Evolutionary conservation across 805 yeast species (phyloP).

Genomic region (Schwanniomyces vanrijiae): DNA sequence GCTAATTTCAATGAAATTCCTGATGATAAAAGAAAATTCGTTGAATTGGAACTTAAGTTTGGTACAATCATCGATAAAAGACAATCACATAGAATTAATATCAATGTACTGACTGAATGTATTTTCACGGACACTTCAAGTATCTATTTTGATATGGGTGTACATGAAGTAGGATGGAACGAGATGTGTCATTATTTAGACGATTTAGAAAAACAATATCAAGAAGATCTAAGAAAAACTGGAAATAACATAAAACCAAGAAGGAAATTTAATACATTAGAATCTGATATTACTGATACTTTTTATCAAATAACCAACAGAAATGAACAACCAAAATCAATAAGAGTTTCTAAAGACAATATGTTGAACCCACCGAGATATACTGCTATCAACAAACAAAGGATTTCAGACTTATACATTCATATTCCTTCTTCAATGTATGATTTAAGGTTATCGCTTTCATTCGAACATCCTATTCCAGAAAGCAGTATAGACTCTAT

Average conservation of each 20-base stretch:
- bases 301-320: constrained; percentile 62
- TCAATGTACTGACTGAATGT: constrained; percentile 71
- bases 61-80: constrained; percentile 69
- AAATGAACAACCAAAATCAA: constrained; percentile 61
- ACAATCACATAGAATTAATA: constrained; percentile 58
- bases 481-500: constrained; percentile 54
- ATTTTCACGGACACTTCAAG: constrained; percentile 55
- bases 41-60: constrained; percentile 74
- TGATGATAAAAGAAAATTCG: constrained; percentile 48
- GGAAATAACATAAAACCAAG: constrained; percentile 27
- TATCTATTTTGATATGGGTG: constrained; percentile 62
- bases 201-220: constrained; percentile 52
- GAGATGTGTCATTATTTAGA: constrained; percentile 55
- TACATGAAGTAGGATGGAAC: constrained; percentile 61
- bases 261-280: constrained; percentile 57
- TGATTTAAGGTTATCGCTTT: constrained; percentile 74
- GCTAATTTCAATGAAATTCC: constrained; percentile 71
- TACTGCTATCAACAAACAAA: constrained; percentile 68
- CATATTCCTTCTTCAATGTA: constrained; percentile 75
- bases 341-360: constrained; percentile 67
- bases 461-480: constrained; percentile 73
- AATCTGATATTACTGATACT: constrained; percentile 62
- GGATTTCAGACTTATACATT: constrained; percentile 70
- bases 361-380: constrained; percentile 61
- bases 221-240: constrained; percentile 33